Base-by-base conservation (phyloP, 2,329 filamentous ascomycete species). In the Microcera coccophila region DNA sequence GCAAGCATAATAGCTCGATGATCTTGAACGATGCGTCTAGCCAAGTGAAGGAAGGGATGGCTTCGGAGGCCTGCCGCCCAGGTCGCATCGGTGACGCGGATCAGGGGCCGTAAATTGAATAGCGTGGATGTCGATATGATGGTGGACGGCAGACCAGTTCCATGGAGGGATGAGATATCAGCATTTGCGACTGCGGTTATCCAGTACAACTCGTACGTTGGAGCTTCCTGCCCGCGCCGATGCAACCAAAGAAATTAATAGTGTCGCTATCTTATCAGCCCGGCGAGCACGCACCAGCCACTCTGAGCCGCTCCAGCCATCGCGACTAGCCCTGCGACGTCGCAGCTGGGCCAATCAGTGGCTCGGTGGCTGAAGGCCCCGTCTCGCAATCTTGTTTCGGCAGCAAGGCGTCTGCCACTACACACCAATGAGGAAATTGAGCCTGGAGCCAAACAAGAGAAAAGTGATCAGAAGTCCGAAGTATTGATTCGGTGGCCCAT, bases 221-320 rank as follows among this genome's bases (percentile, higher is more conserved):
- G n/a, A n/a, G n/a, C n/a, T n/a, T n/a, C n/a, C n/a, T n/a, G n/a
- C n/a, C n/a, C n/a, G n/a, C n/a, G 19, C n/a, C 42, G 37, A 51
- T 47, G 48, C 41, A 48, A 48, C 43, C 45, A 38, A 50, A 50
- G 47, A 49, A 57, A 52, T 54, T 57, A 45, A 7, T 17, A 26
- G 33, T 12, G 34, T 39, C 22, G 41, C 55, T 60, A 60, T 60
- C 57, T 60, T 57, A 60, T 60, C 57, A 20, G 36, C 36, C 33
- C 15, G n/a, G n/a, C n/a, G n/a, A n/a, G n/a, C n/a, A n/a, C n/a
- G n/a, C n/a, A n/a, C n/a, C n/a, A n/a, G n/a, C n/a, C n/a, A 33
- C 16, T 33, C 31, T 33, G 9, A 8, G 31, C 31, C 31, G 9
- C 29, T 12, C 40, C 39, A 42, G 28, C 22, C 19, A n/a, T 14